Evolutionary conservation across 169 alveolate genomes (phyloP), one percentile per base, ranked within the genome.

Genomic region (Perkinsus marinus): DNA sequence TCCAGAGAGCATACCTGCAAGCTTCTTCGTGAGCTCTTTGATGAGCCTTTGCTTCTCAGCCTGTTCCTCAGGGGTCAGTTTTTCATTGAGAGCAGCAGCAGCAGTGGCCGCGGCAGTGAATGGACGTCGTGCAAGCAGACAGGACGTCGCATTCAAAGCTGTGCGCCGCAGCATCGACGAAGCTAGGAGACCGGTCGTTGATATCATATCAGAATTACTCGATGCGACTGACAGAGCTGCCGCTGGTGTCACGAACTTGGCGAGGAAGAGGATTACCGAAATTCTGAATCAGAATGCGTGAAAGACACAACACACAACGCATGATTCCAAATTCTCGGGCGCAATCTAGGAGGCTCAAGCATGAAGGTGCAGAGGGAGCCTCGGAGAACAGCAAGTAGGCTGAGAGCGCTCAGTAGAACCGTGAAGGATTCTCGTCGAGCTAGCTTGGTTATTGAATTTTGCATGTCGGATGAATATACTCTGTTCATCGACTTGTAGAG

Each of bases 41-140:
- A 95, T 93, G 89, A 95, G 94, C 26, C 36, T 39, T 69, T 93
- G 94, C 92, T 95, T 95, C 92, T 95, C 94, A 90, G 92, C 90
- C 22, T 92, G 91, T 47, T 95, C 94, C 90, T 91, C 95, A 5
- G 94, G 91, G 9, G 93, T 91, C 38, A 92, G 41, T 0, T 91
- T 39, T 43, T 93, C 95, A 30, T 90, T 57, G 37, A 57, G 79
- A 57, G 79, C 79, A 57, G 79, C 79, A 57, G 79, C 79, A 26
- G 79, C 26, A 26, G 79, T 57, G 34, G 79, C 79, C 22, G 79
- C 79, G 30, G 79, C 79, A 57, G 36, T 57, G 79, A 57, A 57
- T 0, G 79, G 34, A 19, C 79, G 79, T 7, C 79, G 79, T 13
- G 79, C 7, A 7, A 26, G 36, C 79, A 57, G 22, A 30, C 79